A percentile compares a stretch with the other conserved stretches of the same genome.
These are phyloP conservation scores for Urostyla sp. DNA, from an alignment of 73 alveolate species.

Conservation along the genomic window DNA sequence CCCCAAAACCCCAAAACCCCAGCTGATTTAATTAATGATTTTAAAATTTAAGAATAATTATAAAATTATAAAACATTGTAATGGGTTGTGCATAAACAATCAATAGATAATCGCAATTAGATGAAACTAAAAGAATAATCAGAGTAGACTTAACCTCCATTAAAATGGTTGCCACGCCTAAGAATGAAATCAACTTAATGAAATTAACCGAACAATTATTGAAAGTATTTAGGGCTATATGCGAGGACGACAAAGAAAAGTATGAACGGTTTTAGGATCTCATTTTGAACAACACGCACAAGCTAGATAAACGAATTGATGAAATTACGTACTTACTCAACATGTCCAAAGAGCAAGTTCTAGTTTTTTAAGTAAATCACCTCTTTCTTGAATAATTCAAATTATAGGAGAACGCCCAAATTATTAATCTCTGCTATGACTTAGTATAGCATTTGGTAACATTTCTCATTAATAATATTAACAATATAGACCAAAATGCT, in stretches of 20 bases:
- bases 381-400: background rate
- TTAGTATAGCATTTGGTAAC: slow-evolving; percentile 40
- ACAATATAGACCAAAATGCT: slow-evolving; percentile 39
- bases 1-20: too few relatives aligned
- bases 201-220: slow-evolving; percentile 46
- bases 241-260: slow-evolving; percentile 27
- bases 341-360: slow-evolving; percentile 20
- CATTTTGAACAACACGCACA: slow-evolving; percentile 18
- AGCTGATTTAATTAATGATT: too few relatives aligned
- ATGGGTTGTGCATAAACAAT: slow-evolving; percentile 70
- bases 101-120: slow-evolving; percentile 23
- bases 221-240: slow-evolving; percentile 28
- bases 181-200: slow-evolving; percentile 54
- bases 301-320: slow-evolving; percentile 27
- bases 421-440: slow-evolving; percentile 42
- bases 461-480: background rate
- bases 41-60: too few relatives aligned
- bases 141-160: slow-evolving; percentile 20
- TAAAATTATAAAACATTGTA: background rate
- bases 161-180: slow-evolving; percentile 45
- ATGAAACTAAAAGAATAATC: slow-evolving; percentile 22
- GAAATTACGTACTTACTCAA: slow-evolving; percentile 21
- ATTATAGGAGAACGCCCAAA: slow-evolving; percentile 12
- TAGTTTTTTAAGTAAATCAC: background rate
- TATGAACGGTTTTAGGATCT: slow-evolving; percentile 25